phyloP scores from a whole-genome alignment of 75 land plant species.

The Cupressus sempervirens region DNA sequence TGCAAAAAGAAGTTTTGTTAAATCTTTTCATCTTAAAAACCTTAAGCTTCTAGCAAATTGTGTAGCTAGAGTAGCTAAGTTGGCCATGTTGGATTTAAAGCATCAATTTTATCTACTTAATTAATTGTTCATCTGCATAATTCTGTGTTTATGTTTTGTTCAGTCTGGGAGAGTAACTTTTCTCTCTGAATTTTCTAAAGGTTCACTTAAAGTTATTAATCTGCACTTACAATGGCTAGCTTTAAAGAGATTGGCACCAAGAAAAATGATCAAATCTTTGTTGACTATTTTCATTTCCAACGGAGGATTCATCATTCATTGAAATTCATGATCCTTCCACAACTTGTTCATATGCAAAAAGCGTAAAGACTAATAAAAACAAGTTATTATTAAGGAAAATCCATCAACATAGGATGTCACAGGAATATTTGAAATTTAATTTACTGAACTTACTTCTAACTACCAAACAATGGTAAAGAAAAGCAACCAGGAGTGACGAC shows the following conservation, averaged over 20 bases:
- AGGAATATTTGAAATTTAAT: neutral
- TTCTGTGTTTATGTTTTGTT: neutral
- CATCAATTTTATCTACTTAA: neutral
- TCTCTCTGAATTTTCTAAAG: neutral
- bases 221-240: neutral
- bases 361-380: neutral
- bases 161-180: neutral
- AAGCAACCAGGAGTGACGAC: neutral
- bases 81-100: neutral
- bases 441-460: neutral
- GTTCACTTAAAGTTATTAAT: neutral
- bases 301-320: neutral
- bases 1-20: too few relatives aligned
- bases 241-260: neutral
- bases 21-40: neutral
- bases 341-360: neutral
- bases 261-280: too few relatives aligned
- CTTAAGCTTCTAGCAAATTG: neutral
- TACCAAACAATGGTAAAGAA: neutral
- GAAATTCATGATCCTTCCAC: neutral
- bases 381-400: neutral
- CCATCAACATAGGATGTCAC: neutral
- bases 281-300: neutral
- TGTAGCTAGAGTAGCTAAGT: neutral
- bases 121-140: neutral